A percentile compares a stretch with the other conserved stretches of the same genome.
Evolutionary conservation across 208 protist species (phyloP).

Genomic region (Leishmania tropica): DNA sequence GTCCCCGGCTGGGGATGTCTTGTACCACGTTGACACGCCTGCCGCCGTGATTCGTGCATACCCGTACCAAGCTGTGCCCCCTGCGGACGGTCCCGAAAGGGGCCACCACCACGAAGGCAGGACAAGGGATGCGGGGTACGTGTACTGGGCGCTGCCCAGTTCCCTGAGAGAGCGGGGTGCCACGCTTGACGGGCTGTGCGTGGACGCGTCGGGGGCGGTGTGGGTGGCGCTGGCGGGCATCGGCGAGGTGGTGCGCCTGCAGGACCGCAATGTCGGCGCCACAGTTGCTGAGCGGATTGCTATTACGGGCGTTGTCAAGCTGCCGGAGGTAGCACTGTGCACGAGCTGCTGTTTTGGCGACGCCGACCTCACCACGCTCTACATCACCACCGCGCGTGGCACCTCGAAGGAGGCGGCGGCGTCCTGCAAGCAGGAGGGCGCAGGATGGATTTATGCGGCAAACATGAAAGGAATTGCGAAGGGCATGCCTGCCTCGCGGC

Average conservation of each 20-base stretch:
- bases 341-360: slow-evolving; percentile 43
- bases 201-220: slow-evolving; percentile 25
- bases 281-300: neutral
- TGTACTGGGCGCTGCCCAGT: slow-evolving; percentile 25
- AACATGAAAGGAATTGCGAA: slow-evolving; percentile 30
- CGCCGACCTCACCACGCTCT: slow-evolving; percentile 28
- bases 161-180: slow-evolving; percentile 12
- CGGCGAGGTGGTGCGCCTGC: slow-evolving; percentile 32
- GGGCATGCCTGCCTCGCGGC: slow-evolving; percentile 18
- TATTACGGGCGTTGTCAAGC: slow-evolving; percentile 25
- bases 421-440: slow-evolving; percentile 21
- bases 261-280: slow-evolving; percentile 5
- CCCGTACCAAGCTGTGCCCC: slow-evolving; percentile 4
- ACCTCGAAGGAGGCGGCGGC: slow-evolving; percentile 20
- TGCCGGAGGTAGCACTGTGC: slow-evolving; percentile 18
- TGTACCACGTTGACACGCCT: slow-evolving; percentile 30
- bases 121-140: slow-evolving; percentile 2
- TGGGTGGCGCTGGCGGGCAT: slow-evolving; percentile 33
- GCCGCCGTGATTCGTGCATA: slow-evolving; percentile 22
- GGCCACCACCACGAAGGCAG: neutral
- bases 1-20: slow-evolving; percentile 22
- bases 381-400: slow-evolving; percentile 35
- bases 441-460: slow-evolving; percentile 31
- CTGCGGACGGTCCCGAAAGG: neutral
- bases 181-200: slow-evolving; percentile 30